Percentiles rank a stretch among this genome's conserved stretches.
phyloP scores from a whole-genome alignment of 345 rosid species.

The Citrus reticulata region DNA sequence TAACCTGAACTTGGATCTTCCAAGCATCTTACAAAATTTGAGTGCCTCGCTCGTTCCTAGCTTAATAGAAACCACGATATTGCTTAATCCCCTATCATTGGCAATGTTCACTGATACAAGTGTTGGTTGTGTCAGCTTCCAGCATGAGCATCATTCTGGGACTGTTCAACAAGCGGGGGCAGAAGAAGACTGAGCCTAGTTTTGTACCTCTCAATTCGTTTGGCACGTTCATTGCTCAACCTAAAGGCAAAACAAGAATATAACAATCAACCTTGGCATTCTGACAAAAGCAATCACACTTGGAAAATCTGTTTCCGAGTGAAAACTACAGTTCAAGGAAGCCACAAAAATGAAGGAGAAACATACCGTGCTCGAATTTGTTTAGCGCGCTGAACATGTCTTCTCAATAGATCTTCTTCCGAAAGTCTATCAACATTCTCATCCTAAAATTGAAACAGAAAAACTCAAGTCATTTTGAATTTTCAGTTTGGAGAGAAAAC shows the following conservation, averaged over 20 bases:
- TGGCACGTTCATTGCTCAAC: slow-evolving; percentile 60
- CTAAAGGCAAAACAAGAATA: slow-evolving; percentile 28
- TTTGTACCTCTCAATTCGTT: slow-evolving; percentile 79
- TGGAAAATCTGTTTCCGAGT: not conserved
- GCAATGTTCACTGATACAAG: not conserved
- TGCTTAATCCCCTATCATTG: not conserved
- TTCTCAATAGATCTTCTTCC: slow-evolving; percentile 58
- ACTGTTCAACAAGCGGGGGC: slow-evolving; percentile 62
- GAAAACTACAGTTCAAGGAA: not conserved
- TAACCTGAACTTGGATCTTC: not conserved
- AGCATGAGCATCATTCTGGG: slow-evolving; percentile 33
- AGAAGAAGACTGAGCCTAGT: slow-evolving; percentile 76
- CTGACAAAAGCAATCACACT: not conserved
- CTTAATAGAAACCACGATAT: not conserved
- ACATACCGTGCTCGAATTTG: slow-evolving; percentile 69
- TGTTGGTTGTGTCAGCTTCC: slow-evolving; percentile 39
- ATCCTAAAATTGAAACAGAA: slow-evolving; percentile 36
- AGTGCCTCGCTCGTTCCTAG: not conserved
- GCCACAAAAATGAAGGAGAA: not conserved
- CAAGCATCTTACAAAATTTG: not conserved
- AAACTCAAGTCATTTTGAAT: slow-evolving; percentile 1
- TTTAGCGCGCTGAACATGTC: slow-evolving; percentile 68
- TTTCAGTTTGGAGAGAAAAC: not conserved
- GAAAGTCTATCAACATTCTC: slow-evolving; percentile 55
- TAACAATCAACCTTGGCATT: not conserved